A percentile compares a stretch with the other conserved stretches of the same genome.
Evolutionary conservation across 1,139 yeast species (phyloP).

Genomic region (Geotrichum carabidarum): DNA sequence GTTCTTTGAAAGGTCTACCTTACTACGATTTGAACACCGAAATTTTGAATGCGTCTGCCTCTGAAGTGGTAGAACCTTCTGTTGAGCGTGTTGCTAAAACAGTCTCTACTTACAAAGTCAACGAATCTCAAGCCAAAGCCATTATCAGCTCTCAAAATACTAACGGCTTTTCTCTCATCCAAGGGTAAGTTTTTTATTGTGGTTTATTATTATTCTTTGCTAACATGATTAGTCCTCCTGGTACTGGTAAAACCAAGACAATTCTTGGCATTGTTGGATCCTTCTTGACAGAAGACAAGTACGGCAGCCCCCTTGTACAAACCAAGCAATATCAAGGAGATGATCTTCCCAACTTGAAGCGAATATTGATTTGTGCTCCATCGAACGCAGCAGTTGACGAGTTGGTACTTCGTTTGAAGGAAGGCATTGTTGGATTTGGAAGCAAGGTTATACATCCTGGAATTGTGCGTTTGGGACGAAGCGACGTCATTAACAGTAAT

Average conservation of each 20-base stretch:
- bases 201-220: not conserved
- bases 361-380: conserved; percentile 90
- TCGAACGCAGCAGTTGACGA: conserved; percentile 99
- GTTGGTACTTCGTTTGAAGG: conserved; percentile 74
- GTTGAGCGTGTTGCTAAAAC: conserved; percentile 42
- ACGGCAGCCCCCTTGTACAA: conserved; percentile 32
- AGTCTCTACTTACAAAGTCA: conserved; percentile 53
- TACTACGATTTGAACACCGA: conserved; percentile 68
- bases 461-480: conserved; percentile 84
- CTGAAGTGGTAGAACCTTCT: conserved; percentile 30
- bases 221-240: conserved; percentile 56
- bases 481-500: conserved; percentile 80
- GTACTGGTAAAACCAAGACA: conserved; percentile 97
- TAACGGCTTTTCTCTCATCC: conserved; percentile 82
- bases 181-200: conserved; percentile 47
- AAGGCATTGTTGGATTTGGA: conserved; percentile 53
- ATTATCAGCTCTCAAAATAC: conserved; percentile 64
- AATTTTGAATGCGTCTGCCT: conserved; percentile 63
- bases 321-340: conserved; percentile 34
- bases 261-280: conserved; percentile 88
- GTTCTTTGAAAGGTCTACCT: conserved; percentile 73
- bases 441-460: conserved; percentile 61
- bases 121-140: conserved; percentile 86
- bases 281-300: conserved; percentile 47
- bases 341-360: conserved; percentile 37